A percentile compares a stretch with the other conserved stretches of the same genome.
phyloP scores from a whole-genome alignment of 768 basidiomycete species.

The Lentinus tigrinus region DNA sequence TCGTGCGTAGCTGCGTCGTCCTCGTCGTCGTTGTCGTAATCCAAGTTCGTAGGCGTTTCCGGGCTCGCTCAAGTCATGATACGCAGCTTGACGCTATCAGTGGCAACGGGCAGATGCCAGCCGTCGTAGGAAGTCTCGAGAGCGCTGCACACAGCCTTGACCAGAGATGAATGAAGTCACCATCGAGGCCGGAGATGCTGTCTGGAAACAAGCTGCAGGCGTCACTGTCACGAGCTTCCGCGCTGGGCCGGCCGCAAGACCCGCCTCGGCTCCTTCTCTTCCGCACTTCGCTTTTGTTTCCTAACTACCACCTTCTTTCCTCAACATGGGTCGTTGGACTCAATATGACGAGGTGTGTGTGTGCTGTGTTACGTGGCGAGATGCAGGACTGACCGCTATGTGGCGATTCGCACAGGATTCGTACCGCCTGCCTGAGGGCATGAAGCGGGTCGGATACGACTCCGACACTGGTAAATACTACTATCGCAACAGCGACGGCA shows the following conservation, averaged over 20 bases:
- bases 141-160: background rate
- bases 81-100: background rate
- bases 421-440: conserved; percentile 51
- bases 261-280: background rate
- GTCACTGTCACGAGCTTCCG: no score
- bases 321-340: conserved; percentile 36
- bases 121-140: background rate
- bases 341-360: conserved; percentile 36
- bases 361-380: background rate
- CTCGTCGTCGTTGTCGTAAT: no score
- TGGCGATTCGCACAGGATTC: conserved; percentile 42
- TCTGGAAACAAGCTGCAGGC: no score
- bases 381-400: conserved; percentile 1
- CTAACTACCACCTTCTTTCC: conserved; percentile 1
- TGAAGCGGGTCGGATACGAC: conserved; percentile 75
- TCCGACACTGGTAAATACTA: conserved; percentile 65
- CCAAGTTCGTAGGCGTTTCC: no score
- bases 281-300: conserved; percentile 1
- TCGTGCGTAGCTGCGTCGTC: no score
- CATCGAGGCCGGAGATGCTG: background rate
- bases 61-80: background rate
- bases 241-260: no score
- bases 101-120: background rate
- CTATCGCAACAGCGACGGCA: conserved; percentile 55
- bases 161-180: background rate